phyloP scores from a whole-genome alignment of 352 stramenopile genomes.

The Pythium pectinolyticum region DNA sequence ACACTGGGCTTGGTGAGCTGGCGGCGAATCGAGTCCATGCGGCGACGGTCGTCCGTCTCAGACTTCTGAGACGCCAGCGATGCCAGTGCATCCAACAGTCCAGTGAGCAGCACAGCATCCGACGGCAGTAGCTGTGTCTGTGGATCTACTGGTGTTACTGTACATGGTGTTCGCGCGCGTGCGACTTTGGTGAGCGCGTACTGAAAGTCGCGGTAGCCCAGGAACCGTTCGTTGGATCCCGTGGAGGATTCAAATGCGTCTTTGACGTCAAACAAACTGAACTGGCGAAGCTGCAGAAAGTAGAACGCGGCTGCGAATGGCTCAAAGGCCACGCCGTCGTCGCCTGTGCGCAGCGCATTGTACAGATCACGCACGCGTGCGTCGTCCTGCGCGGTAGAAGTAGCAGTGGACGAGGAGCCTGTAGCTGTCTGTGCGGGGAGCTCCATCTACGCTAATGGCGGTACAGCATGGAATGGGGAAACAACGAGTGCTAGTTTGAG shows the following conservation, averaged over 20 bases:
- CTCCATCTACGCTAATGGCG: conserved; percentile 6
- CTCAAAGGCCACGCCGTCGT: conserved; percentile 57
- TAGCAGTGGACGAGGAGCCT: not conserved
- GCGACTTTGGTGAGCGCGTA: conserved; percentile 48
- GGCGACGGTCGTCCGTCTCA: not conserved
- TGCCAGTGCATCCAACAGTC: conserved; percentile 31
- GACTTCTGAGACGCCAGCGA: not conserved
- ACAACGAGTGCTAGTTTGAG: too few relatives aligned
- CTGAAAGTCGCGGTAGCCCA: conserved; percentile 64
- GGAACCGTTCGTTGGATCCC: conserved; percentile 42
- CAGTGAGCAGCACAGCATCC: conserved; percentile 32
- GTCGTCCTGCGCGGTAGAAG: conserved; percentile 33
- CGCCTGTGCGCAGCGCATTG: conserved; percentile 49
- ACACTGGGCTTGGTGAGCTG: conserved; percentile 50
- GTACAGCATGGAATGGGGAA: too few relatives aligned
- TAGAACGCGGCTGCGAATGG: conserved; percentile 47
- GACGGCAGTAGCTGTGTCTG: not conserved
- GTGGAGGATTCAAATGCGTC: conserved; percentile 62
- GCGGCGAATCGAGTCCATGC: conserved; percentile 46
- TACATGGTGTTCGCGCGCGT: conserved; percentile 6
- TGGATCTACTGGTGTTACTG: too few relatives aligned
- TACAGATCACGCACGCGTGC: conserved; percentile 45
- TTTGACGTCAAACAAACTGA: conserved; percentile 68
- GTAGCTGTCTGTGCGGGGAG: not conserved
- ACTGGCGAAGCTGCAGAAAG: conserved; percentile 60